Conservation (phyloP, 768 basidiomycete genomes). For the Mycena filopes region DNA sequence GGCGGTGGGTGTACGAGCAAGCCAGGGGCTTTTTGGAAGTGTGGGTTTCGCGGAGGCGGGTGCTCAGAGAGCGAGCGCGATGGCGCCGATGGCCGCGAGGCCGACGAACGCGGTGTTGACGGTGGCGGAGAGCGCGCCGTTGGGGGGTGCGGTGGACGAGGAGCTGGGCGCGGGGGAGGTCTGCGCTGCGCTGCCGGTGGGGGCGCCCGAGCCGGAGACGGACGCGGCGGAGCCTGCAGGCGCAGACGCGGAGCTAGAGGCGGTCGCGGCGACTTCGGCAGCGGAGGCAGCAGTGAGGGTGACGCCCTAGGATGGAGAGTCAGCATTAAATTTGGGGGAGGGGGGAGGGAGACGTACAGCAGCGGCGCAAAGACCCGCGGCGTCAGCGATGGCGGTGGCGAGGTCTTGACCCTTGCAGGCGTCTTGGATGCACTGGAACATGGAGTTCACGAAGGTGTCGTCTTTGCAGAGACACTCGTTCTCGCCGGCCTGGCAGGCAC, state of each 20-base stretch:
- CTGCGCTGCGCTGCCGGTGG: constrained; percentile 38
- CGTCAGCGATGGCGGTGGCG: constrained; percentile 49
- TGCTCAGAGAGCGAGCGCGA: constrained; percentile 58
- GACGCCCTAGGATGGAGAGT: constrained; percentile 55
- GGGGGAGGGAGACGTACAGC: constrained; percentile 54
- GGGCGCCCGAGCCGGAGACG: constrained; percentile 46
- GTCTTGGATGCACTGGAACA: constrained; percentile 58
- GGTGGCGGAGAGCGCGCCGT: constrained; percentile 38
- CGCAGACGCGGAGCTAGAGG: constrained; percentile 14
- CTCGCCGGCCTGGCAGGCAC: constrained; percentile 60
- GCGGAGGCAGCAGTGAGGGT: constrained; percentile 53
- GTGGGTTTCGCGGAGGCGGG: neutral
- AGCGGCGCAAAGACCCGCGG: constrained; percentile 55
- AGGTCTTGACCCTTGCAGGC: constrained; percentile 63
- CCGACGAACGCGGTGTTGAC: constrained; percentile 51
- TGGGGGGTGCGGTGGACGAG: constrained; percentile 26
- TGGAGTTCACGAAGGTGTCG: constrained; percentile 53
- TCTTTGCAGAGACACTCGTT: constrained; percentile 67
- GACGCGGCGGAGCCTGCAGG: constrained; percentile 34
- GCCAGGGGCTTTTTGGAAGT: neutral
- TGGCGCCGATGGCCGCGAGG: constrained; percentile 55
- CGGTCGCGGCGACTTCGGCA: constrained; percentile 34
- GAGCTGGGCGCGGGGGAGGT: constrained; percentile 18
- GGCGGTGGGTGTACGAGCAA: neutral
- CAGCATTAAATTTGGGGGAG: neutral